phyloP scores from a whole-genome alignment of 192 early-diverging fungal species.

The Podila horticola region DNA sequence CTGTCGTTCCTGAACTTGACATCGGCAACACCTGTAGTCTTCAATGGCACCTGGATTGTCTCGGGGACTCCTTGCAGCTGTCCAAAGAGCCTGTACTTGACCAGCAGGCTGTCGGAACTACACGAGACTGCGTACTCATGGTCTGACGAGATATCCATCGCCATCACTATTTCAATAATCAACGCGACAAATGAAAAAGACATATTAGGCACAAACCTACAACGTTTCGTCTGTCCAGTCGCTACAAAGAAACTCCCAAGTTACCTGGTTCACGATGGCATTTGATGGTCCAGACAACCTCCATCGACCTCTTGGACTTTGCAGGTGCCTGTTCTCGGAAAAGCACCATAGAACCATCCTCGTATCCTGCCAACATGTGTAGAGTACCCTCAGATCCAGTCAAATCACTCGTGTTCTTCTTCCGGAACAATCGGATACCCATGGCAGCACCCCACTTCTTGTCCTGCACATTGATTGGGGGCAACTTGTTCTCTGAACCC shows the following conservation, averaged over 20 bases:
- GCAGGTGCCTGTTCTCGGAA: constrained; percentile 7
- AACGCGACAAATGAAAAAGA: neutral
- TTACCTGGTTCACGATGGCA: constrained; percentile 50
- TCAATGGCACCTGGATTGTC: constrained; percentile 8
- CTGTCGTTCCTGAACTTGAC: constrained; percentile 44
- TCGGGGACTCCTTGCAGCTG: constrained; percentile 28
- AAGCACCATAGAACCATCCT: constrained; percentile 44
- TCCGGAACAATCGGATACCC: constrained; percentile 29
- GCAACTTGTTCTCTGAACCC: neutral
- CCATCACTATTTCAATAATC: constrained; percentile 22
- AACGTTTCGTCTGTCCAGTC: too few relatives aligned
- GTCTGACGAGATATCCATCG: constrained; percentile 42
- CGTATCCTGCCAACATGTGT: constrained; percentile 49
- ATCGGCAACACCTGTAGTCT: constrained; percentile 38
- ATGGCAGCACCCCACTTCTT: constrained; percentile 43
- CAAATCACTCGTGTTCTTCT: neutral
- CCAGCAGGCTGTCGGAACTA: constrained; percentile 49
- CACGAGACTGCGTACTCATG: constrained; percentile 40
- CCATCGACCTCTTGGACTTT: constrained; percentile 12
- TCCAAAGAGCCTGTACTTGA: constrained; percentile 34
- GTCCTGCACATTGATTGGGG: neutral
- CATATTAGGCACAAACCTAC: too few relatives aligned
- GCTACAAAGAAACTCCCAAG: neutral
- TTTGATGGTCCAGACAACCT: constrained; percentile 38
- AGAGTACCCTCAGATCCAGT: neutral